Evolutionary conservation across 768 basidiomycete genomes (phyloP).

Genomic region (Naganishia friedmannii): DNA sequence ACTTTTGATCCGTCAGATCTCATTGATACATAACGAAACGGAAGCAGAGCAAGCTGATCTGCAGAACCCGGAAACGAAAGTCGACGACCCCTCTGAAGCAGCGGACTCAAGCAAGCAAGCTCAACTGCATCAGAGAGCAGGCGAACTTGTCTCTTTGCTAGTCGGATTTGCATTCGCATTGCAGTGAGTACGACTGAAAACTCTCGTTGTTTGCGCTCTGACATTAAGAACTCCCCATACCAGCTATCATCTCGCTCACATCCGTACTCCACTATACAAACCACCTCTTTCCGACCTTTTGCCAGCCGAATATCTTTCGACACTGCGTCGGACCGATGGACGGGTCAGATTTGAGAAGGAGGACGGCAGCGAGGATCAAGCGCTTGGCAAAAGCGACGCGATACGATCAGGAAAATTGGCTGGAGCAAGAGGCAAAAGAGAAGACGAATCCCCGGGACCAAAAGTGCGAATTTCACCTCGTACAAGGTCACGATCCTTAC

Average conservation of each 20-base stretch:
- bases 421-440: background rate
- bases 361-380: background rate
- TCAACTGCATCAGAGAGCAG: slow-evolving; percentile 33
- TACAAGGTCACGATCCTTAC: background rate
- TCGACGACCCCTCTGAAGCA: background rate
- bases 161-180: slow-evolving; percentile 49
- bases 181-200: slow-evolving; percentile 38
- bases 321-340: slow-evolving; percentile 45
- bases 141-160: slow-evolving; percentile 44
- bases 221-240: background rate
- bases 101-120: slow-evolving; percentile 5
- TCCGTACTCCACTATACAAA: slow-evolving; percentile 41
- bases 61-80: background rate
- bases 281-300: slow-evolving; percentile 49
- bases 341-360: slow-evolving; percentile 45
- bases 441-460: background rate
- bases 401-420: background rate
- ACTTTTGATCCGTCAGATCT: background rate
- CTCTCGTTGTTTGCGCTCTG: background rate
- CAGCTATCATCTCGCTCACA: slow-evolving; percentile 47
- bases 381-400: background rate
- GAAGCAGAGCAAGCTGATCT: slow-evolving; percentile 1
- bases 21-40: background rate
- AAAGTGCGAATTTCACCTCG: slow-evolving; percentile 1
- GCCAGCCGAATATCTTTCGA: slow-evolving; percentile 45